Conservation (phyloP, 1,284 basidiomycete genomes). For the Pyrrhoderma noxium region DNA sequence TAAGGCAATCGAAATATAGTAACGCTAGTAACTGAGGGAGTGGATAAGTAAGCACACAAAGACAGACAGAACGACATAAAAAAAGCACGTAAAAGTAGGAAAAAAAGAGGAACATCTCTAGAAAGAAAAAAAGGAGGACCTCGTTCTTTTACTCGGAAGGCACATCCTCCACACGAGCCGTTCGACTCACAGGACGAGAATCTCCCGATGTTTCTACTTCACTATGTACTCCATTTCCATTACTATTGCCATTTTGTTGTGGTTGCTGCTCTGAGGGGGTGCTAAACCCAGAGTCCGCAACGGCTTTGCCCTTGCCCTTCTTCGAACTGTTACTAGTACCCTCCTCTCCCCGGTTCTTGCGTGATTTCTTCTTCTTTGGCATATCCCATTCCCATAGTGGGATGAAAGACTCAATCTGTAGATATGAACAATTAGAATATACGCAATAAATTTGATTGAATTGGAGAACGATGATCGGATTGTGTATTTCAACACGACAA, state of each 20-base stretch:
- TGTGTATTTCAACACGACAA: too few species aligned
- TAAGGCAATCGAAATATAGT: too few species aligned
- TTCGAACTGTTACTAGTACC: constrained; percentile 7
- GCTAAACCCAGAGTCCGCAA: constrained; percentile 18
- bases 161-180: constrained; percentile 51
- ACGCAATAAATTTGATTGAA: too few species aligned
- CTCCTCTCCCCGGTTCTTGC: constrained; percentile 45
- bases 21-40: too few species aligned
- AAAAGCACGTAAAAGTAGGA: neutral
- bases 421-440: constrained; percentile 6
- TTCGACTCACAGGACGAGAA: constrained; percentile 53
- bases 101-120: neutral
- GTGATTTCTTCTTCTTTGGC: constrained; percentile 83
- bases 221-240: constrained; percentile 34
- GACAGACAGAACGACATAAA: neutral
- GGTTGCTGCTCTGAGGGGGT: constrained; percentile 12
- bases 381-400: constrained; percentile 97
- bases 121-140: neutral
- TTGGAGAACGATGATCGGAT: too few species aligned
- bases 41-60: too few species aligned
- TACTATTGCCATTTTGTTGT: constrained; percentile 23
- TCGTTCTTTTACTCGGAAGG: constrained; percentile 36
- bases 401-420: constrained; percentile 95
- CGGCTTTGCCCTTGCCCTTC: constrained; percentile 21
- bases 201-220: constrained; percentile 52